Evolutionary conservation across 768 basidiomycete genomes (phyloP).

Genomic region (Russula earlei): DNA sequence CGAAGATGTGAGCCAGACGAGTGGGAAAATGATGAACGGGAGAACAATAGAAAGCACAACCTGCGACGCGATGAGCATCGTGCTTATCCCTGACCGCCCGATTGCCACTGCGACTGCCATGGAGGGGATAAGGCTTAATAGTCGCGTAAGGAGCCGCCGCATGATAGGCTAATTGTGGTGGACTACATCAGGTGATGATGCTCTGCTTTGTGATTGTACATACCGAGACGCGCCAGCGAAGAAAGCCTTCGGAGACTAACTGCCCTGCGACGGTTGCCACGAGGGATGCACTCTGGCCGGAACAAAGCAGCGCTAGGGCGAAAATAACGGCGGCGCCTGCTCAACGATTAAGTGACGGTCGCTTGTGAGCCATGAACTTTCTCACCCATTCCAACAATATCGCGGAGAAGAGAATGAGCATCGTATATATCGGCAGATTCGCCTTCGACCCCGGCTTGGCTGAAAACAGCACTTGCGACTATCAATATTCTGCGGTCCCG

Average conservation of each 20-base stretch:
- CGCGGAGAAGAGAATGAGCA: conserved; percentile 65
- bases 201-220: conserved; percentile 18
- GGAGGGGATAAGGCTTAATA: conserved; percentile 75
- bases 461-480: conserved; percentile 76
- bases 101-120: conserved; percentile 66
- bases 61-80: conserved; percentile 78
- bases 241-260: conserved; percentile 82
- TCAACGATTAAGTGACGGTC: background rate
- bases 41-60: conserved; percentile 77
- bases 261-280: conserved; percentile 89
- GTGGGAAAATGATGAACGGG: conserved; percentile 77
- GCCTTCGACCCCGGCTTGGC: conserved; percentile 29
- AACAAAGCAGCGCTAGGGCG: conserved; percentile 72
- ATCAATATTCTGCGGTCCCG: conserved; percentile 58
- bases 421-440: conserved; percentile 70
- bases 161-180: conserved; percentile 45
- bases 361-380: conserved; percentile 1
- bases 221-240: conserved; percentile 78
- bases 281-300: conserved; percentile 85
- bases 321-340: conserved; percentile 79
- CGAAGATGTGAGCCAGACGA: conserved; percentile 62
- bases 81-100: conserved; percentile 60
- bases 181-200: conserved; percentile 11
- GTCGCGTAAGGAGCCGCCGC: conserved; percentile 74
- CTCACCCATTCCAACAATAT: conserved; percentile 58